Evolutionary conservation across 1,284 basidiomycete genomes (phyloP).

Genomic region (Leccinum subatratum): DNA sequence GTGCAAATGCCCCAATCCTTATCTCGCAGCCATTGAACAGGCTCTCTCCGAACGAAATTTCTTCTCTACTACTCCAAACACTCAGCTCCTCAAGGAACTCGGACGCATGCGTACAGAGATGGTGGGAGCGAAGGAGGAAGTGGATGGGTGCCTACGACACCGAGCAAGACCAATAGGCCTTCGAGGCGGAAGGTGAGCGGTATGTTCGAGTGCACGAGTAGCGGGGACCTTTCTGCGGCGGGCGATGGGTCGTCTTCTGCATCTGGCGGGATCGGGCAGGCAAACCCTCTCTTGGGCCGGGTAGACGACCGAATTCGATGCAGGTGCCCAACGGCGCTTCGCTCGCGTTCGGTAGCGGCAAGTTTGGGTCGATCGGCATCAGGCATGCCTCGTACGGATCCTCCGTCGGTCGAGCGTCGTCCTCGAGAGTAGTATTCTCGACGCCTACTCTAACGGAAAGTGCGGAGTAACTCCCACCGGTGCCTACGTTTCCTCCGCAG

Average conservation of each 20-base stretch:
- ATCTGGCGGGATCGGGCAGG: conserved; percentile 22
- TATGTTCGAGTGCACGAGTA: conserved; percentile 25
- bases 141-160: conserved; percentile 23
- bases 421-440: conserved; percentile 32
- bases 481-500: conserved; percentile 15
- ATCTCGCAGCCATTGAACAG: too few species aligned
- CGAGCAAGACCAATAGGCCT: conserved; percentile 24
- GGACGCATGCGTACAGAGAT: background rate
- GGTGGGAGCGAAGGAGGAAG: conserved; percentile 4
- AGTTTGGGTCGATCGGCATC: conserved; percentile 26
- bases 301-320: conserved; percentile 42
- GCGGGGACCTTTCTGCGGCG: conserved; percentile 20
- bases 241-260: conserved; percentile 27
- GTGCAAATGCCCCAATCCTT: too few species aligned
- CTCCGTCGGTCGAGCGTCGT: conserved; percentile 32
- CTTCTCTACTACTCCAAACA: too few species aligned
- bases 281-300: conserved; percentile 27
- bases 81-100: too few species aligned
- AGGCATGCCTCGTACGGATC: conserved; percentile 46
- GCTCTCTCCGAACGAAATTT: too few species aligned
- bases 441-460: conserved; percentile 32
- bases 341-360: conserved; percentile 15
- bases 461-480: conserved; percentile 24
- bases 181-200: conserved; percentile 28
- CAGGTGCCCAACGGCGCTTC: conserved; percentile 33